Evolutionary conservation across 1,139 yeast species (phyloP), one percentile per base, ranked within the genome.

Genomic region (Diutina mesorugosa): DNA sequence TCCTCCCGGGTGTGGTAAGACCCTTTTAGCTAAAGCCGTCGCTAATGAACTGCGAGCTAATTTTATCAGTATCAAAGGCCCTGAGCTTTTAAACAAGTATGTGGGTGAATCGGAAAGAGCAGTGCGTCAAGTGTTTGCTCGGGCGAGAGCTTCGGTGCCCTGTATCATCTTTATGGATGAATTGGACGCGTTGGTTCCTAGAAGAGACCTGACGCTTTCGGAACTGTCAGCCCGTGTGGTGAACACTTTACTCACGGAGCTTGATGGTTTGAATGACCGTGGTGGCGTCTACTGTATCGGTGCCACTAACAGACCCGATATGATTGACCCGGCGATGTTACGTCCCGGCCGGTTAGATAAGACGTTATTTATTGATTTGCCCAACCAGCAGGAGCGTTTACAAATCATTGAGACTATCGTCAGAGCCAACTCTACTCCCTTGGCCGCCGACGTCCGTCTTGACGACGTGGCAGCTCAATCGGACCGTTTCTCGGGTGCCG

Each of bases 1-100:
- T 0, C 99, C 99, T 1, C 99, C 99, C 2, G 99, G 99, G 28
- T 93, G 98, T 73, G 99, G 99, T 78, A 93, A 93, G 67, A 93
- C 99, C 0, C 75, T 93, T 57, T 74, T 93, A 55, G 99, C 98
- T 1, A 93, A 93, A 66, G 99, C 98, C 0, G 98, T 93, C 10
- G 99, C 99, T 14, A 91, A 93, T 67, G 98, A 93, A 70, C 89
- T 97, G 1, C 80, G 95, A 57, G 98, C 98, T 8, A 93, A 93
- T 67, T 93, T 93, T 69, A 93, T 93, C 52, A 88, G 96, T 9
- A 90, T 93, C 48, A 86, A 95, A 61, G 99, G 99, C 1, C 98
- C 99, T 0, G 99, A 93, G 68, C 72, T 93, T 57, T 76, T 93
- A 59, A 93, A 93, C 68, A 93, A 93, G 70, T 93, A 90, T 65